phyloP scores from a whole-genome alignment of 176 grass and related monocot species.

The Secale cereale region DNA sequence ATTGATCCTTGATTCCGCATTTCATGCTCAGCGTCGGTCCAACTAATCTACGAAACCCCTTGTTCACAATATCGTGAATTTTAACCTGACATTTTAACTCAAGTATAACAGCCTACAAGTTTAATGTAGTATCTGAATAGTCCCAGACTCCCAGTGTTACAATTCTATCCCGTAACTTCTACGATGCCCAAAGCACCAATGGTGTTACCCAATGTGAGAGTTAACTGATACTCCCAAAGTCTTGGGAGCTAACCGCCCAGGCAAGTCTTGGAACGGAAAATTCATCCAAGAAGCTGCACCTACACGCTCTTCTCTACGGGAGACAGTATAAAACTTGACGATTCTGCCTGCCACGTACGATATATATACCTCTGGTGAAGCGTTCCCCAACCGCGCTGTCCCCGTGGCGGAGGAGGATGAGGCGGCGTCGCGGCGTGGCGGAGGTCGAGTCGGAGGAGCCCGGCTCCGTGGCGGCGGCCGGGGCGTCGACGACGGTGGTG shows the following conservation, averaged over 20 bases:
- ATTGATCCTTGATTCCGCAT: background rate
- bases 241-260: background rate
- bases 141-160: background rate
- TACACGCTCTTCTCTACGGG: background rate
- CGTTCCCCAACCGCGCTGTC: conserved; percentile 58
- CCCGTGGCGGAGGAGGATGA: conserved; percentile 85
- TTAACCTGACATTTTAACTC: background rate
- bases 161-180: background rate
- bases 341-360: no score
- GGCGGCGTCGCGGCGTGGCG: conserved; percentile 37
- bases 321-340: background rate
- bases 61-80: background rate
- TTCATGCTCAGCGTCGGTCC: background rate
- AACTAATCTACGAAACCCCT: background rate
- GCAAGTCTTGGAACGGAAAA: background rate
- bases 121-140: background rate
- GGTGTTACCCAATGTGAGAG: background rate
- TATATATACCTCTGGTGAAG: conserved; percentile 54
- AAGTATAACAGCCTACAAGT: background rate
- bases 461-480: conserved; percentile 1
- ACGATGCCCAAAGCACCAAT: background rate
- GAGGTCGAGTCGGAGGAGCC: background rate
- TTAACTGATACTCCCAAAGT: background rate
- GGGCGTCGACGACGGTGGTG: conserved; percentile 30
- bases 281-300: background rate